Conservation (phyloP, 148 eudicot genomes). For the Spergularia bocconei region DNA sequence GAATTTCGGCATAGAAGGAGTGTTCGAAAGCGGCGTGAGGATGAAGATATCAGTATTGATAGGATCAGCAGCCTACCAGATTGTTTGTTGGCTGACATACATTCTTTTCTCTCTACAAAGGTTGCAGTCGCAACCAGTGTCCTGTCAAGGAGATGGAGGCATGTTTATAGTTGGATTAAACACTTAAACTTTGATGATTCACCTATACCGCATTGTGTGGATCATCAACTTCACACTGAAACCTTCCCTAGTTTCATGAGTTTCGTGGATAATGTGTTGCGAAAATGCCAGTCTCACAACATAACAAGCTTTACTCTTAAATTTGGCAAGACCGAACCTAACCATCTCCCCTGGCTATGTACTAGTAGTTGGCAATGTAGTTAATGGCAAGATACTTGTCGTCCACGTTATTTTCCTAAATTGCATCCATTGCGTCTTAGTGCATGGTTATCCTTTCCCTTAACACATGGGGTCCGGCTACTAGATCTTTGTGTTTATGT, state of each 20-base stretch:
- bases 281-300: not conserved
- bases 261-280: constrained; percentile 14
- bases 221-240: not conserved
- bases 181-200: constrained; percentile 11
- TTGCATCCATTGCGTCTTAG: not conserved
- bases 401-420: not conserved
- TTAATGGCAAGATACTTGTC: no score
- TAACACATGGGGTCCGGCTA: not conserved
- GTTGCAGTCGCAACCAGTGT: no score
- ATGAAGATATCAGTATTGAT: no score
- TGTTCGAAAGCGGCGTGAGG: no score
- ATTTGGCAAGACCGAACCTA: not conserved
- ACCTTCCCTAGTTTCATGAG: not conserved
- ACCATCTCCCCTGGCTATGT: rapidly evolving
- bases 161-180: no score
- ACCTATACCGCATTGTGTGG: not conserved
- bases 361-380: no score
- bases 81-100: no score
- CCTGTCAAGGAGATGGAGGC: no score
- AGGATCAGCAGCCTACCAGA: no score
- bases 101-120: no score
- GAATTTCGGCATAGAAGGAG: no score
- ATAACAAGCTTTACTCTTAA: constrained; percentile 14
- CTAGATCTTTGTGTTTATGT: constrained; percentile 1
- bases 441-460: constrained; percentile 12